Conservation (phyloP, 441 rosid genomes). For the Erodium texanum region DNA sequence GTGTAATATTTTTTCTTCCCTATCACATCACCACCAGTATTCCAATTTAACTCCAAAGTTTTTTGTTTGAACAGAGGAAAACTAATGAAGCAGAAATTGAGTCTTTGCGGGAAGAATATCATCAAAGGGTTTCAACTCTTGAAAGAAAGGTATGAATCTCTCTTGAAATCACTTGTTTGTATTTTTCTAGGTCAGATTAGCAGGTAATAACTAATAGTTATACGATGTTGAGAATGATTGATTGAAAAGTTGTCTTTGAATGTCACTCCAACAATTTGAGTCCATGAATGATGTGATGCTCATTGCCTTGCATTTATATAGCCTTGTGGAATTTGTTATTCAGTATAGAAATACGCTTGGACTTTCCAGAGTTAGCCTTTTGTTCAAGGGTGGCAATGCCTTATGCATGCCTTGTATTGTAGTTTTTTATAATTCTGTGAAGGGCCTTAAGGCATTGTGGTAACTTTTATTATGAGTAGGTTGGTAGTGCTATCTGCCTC, state of each 20-base stretch:
- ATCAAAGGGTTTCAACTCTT: constrained; percentile 87
- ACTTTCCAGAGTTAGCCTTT: neutral
- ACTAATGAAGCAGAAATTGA: constrained; percentile 86
- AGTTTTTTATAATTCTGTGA: neutral
- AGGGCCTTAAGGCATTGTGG: neutral
- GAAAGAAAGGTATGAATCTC: constrained; percentile 68
- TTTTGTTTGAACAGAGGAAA: constrained; percentile 69
- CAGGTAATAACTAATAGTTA: neutral
- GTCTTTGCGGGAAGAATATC: constrained; percentile 94
- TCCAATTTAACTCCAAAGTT: constrained; percentile 20
- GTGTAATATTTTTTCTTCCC: neutral
- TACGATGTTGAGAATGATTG: neutral
- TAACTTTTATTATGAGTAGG: neutral
- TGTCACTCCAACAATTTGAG: neutral
- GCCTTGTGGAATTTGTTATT: neutral
- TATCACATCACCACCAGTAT: neutral
- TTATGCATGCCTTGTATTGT: neutral
- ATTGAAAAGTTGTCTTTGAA: neutral
- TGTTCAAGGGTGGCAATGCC: neutral
- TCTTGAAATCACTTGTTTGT: constrained; percentile 1
- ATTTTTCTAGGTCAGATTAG: neutral
- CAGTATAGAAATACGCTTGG: neutral
- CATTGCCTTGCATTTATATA: neutral
- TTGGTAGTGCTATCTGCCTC: neutral
- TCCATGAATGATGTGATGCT: neutral